A percentile compares a stretch with the other conserved stretches of the same genome.
Evolutionary conservation across 768 basidiomycete genomes (phyloP).

Genomic region (Symmetrospora coprosmae): DNA sequence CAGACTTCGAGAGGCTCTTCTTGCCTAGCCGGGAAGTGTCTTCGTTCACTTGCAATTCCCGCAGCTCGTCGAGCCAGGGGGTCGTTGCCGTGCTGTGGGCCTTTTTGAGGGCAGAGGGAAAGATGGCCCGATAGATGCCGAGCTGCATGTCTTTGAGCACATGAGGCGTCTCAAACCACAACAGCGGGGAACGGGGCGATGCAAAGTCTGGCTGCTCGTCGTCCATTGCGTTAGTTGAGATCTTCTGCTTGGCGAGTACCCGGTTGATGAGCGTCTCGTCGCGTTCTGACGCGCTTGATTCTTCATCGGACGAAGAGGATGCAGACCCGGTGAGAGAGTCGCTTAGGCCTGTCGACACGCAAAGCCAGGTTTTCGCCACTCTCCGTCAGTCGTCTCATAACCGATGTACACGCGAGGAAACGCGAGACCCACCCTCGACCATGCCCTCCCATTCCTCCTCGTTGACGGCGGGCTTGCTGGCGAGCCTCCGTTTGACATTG

Average conservation of each 20-base stretch:
- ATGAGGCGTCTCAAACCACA: slow-evolving; percentile 82
- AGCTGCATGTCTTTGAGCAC: slow-evolving; percentile 56
- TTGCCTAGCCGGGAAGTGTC: slow-evolving; percentile 34
- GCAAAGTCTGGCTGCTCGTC: slow-evolving; percentile 38
- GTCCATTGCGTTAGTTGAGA: slow-evolving; percentile 38
- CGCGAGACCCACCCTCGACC: slow-evolving; percentile 54
- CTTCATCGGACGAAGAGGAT: slow-evolving; percentile 9
- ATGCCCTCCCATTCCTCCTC: slow-evolving; percentile 62
- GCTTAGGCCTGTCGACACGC: neutral
- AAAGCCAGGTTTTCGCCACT: no score
- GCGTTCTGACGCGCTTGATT: neutral
- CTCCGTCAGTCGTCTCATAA: no score
- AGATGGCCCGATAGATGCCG: slow-evolving; percentile 66
- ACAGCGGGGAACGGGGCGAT: slow-evolving; percentile 52
- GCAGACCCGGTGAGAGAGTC: slow-evolving; percentile 19
- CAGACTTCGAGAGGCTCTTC: neutral
- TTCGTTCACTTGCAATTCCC: slow-evolving; percentile 47
- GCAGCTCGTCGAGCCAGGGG: slow-evolving; percentile 50
- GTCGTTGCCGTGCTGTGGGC: slow-evolving; percentile 32
- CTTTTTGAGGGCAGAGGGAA: slow-evolving; percentile 42
- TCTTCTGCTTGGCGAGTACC: slow-evolving; percentile 52
- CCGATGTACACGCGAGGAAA: no score
- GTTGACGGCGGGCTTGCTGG: slow-evolving; percentile 50
- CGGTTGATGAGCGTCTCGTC: slow-evolving; percentile 50
- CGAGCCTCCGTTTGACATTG: slow-evolving; percentile 61